These are phyloP conservation scores for Picochlorum sp. DNA, from an alignment of 139 green algal genomes.

Conservation along the genomic window DNA sequence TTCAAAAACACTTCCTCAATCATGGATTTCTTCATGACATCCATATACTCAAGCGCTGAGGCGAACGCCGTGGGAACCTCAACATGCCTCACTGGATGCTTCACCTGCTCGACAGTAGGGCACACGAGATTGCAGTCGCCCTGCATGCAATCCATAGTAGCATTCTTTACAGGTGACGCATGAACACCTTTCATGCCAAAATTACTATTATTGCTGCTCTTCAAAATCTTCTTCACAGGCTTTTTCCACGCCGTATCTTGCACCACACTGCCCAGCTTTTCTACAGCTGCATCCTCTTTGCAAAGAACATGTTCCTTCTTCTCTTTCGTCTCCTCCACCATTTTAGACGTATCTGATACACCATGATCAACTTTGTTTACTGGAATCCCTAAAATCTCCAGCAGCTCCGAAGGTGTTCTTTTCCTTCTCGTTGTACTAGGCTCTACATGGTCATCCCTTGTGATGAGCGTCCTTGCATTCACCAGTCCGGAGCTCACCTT, in stretches of 20 bases:
- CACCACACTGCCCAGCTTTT: no score
- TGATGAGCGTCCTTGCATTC: no score
- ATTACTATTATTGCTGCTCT: no score
- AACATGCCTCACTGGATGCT: conserved; percentile 10
- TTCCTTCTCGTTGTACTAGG: neutral
- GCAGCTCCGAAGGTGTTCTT: neutral
- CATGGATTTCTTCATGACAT: conserved; percentile 25
- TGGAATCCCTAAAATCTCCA: neutral
- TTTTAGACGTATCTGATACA: neutral
- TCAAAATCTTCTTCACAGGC: no score
- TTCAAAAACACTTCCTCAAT: conserved; percentile 51
- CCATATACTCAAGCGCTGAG: conserved; percentile 20
- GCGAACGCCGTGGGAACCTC: conserved; percentile 32
- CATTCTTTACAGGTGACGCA: no score
- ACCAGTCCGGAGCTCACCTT: no score
- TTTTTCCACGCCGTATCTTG: no score
- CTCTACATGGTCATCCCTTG: neutral
- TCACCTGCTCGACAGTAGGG: no score
- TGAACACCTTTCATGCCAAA: no score
- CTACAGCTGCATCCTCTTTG: no score
- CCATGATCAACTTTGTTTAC: neutral
- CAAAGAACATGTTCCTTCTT: neutral
- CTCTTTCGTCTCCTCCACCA: neutral
- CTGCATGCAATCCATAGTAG: no score
- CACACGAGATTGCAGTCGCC: no score